phyloP scores from a whole-genome alignment of 2,329 filamentous ascomycete species.

The Fusarium sp. region DNA sequence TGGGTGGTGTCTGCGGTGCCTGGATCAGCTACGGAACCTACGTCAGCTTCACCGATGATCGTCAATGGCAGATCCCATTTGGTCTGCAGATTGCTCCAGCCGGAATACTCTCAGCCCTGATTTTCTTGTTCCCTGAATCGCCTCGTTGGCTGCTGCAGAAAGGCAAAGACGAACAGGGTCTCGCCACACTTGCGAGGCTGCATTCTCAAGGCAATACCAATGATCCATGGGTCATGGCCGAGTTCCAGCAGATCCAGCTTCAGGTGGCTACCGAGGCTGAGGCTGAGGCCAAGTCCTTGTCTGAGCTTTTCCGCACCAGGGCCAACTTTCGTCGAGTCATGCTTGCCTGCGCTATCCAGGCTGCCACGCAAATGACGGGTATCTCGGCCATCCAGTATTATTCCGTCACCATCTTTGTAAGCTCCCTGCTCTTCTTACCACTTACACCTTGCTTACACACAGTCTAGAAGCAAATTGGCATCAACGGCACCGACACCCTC shows the following conservation, averaged over 20 bases:
- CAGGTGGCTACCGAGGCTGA: background rate
- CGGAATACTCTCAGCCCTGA: background rate
- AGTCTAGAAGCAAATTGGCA: background rate
- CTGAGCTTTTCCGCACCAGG: background rate
- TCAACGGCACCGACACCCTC: background rate
- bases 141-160: background rate
- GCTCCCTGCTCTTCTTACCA: background rate
- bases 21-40: background rate
- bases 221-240: background rate
- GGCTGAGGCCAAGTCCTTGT: background rate
- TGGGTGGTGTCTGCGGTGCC: background rate
- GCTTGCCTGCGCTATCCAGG: background rate
- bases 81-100: background rate
- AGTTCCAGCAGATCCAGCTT: background rate
- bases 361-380: background rate
- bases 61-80: background rate
- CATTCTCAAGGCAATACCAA: background rate
- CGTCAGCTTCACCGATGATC: background rate
- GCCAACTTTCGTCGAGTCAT: background rate
- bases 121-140: background rate
- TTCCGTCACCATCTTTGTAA: background rate
- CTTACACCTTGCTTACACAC: background rate
- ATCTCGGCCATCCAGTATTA: background rate
- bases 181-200: background rate
- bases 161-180: background rate